Percentiles rank a stretch among this genome's conserved stretches.
Conservation (phyloP, 805 yeast species). For the Yarrowia hollandica region DNA sequence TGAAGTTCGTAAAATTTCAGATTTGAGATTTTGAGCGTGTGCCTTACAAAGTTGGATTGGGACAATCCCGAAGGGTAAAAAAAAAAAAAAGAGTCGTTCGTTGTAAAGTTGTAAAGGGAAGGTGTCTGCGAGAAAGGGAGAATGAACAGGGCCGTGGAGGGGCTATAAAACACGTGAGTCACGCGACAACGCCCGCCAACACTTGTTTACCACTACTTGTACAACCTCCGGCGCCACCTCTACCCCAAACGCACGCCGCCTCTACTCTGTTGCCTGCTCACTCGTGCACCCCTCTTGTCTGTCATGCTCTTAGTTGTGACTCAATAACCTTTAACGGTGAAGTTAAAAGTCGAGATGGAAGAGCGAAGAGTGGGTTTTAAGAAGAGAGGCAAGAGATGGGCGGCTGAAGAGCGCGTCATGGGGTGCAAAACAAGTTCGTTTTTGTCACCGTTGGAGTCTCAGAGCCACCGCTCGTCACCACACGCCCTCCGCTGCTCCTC, state of each 20-base stretch:
- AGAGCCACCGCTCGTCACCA: neutral
- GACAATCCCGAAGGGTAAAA: neutral
- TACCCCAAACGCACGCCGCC: too few species aligned
- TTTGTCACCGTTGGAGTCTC: neutral
- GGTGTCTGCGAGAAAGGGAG: slow-evolving; percentile 12
- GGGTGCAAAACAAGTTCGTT: neutral
- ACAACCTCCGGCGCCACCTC: too few species aligned
- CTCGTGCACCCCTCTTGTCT: too few species aligned
- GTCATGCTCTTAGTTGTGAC: slow-evolving; percentile 3
- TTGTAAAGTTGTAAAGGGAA: slow-evolving; percentile 7
- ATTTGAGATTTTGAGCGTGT: slow-evolving; percentile 23
- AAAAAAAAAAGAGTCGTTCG: neutral
- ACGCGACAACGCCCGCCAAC: too few species aligned
- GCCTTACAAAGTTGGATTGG: slow-evolving; percentile 19
- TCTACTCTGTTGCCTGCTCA: too few species aligned
- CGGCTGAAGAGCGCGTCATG: too few species aligned
- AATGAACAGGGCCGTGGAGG: neutral
- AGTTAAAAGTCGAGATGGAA: neutral
- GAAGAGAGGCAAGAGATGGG: too few species aligned
- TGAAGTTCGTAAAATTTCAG: slow-evolving; percentile 20
- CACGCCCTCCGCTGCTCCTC: neutral
- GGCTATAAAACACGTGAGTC: neutral
- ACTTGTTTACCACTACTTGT: too few species aligned
- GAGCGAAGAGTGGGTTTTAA: neutral
- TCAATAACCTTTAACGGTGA: slow-evolving; percentile 18